A percentile compares a stretch with the other conserved stretches of the same genome.
phyloP scores from a whole-genome alignment of 2,329 filamentous ascomycete species.

The Microsporum audouinii region DNA sequence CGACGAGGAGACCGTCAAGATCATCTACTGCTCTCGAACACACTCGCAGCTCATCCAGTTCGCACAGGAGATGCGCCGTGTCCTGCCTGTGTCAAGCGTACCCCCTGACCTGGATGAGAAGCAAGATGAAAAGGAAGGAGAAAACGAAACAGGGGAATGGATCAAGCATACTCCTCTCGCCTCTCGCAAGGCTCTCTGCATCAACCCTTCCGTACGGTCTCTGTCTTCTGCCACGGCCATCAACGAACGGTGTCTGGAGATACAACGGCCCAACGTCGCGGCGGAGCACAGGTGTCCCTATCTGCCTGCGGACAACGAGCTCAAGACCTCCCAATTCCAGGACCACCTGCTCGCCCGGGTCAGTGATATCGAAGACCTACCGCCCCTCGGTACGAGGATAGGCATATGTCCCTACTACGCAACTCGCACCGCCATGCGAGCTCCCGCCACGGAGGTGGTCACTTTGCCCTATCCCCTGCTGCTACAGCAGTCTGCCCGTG shows the following conservation, averaged over 20 bases:
- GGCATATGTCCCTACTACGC: conserved; percentile 92
- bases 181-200: conserved; percentile 77
- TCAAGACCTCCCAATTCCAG: conserved; percentile 65
- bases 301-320: conserved; percentile 61
- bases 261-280: conserved; percentile 60
- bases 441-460: conserved; percentile 56
- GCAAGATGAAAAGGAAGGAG: conserved; percentile 17
- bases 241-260: conserved; percentile 82
- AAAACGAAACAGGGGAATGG: conserved; percentile 40
- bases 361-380: conserved; percentile 87
- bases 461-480: conserved; percentile 87
- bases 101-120: conserved; percentile 29
- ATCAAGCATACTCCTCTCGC: conserved; percentile 76
- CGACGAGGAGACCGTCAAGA: conserved; percentile 58
- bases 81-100: conserved; percentile 63
- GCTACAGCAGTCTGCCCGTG: conserved; percentile 73
- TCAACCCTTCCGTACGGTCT: conserved; percentile 68
- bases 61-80: conserved; percentile 65
- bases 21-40: conserved; percentile 85
- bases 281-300: conserved; percentile 61
- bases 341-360: conserved; percentile 74
- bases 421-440: conserved; percentile 69
- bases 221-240: conserved; percentile 65
- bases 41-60: conserved; percentile 89
- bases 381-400: conserved; percentile 62